Conservation (phyloP, 306 rosid species). For the Arachis hypogaea region DNA sequence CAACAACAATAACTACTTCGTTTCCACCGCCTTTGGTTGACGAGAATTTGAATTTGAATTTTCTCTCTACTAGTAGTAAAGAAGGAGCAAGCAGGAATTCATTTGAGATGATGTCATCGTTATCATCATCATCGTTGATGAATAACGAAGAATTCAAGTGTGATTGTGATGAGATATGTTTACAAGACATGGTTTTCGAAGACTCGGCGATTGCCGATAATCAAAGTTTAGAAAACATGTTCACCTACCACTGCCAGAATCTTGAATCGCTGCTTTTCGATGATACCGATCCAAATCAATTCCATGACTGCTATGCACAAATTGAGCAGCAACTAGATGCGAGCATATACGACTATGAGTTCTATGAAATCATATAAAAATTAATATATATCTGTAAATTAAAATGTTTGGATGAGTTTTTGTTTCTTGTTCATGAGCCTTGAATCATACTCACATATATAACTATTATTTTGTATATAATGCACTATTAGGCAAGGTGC, state of each 20-base stretch:
- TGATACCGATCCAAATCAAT: conserved; percentile 39
- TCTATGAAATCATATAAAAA: conserved; percentile 42
- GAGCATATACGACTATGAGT: conserved; percentile 53
- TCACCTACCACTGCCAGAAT: conserved; percentile 39
- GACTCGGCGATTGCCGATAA: conserved; percentile 15
- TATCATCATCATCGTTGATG: not conserved
- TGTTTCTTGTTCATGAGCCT: conserved; percentile 16
- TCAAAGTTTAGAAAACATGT: conserved; percentile 11
- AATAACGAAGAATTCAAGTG: conserved; percentile 41
- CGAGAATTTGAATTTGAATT: too few species aligned
- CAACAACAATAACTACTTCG: conserved; percentile 13
- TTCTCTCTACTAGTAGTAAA: too few species aligned
- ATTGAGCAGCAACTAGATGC: conserved; percentile 43
- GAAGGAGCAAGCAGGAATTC: conserved; percentile 28
- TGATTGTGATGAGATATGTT: conserved; percentile 38
- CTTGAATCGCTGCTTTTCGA: conserved; percentile 46
- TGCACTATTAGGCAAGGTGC: not conserved
- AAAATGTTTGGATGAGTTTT: not conserved
- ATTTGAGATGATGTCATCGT: not conserved
- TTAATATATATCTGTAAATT: conserved; percentile 3
- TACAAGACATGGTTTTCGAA: conserved; percentile 34
- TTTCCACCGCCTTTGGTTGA: conserved; percentile 31
- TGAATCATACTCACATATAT: conserved; percentile 18
- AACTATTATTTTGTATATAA: conserved; percentile 36
- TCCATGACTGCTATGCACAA: conserved; percentile 34